Evolutionary conservation across 371 early-diverging fungal species (phyloP), one percentile per base, ranked within the genome.

Genomic region (Mortierella sp.): DNA sequence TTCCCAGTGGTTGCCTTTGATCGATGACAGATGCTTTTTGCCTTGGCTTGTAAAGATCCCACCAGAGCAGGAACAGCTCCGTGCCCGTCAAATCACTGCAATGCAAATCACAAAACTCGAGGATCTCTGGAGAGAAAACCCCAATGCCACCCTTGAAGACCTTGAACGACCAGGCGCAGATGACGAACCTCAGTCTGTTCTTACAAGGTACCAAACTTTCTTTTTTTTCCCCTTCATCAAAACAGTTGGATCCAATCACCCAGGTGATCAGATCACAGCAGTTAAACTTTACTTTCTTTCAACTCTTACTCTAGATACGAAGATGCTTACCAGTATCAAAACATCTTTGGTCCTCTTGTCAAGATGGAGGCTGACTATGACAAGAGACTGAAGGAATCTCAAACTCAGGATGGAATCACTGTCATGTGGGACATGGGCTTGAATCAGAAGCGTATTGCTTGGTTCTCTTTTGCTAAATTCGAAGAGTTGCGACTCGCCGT

Each of bases 351-450:
- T 3, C 97, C 98, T 5, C 85, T 99, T 28, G 97, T 99, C 32
- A 94, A 95, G 72, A 89, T 97, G 90, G 99, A 99, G 83, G 98
- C 98, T 28, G 97, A 98, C 64, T 95, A 98, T 77, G 99, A 99
- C 79, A 91, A 94, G 64, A 92, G 95, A 68, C 79, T 97, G 54
- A 98, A 97, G 83, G 99, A 99, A 83, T 89, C 96, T 7, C 98
- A 99, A 86, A 96, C 97, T 3, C 97, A 99, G 84, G 96, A 96
- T 59, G 94, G 96, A 72, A 94, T 99, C 63, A 91, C 93, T 26
- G 96, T 99, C 19, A 93, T 97, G 26, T 98, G 99, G 98, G 97
- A 98, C 85, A 90, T 93, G n/a, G 96, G 98, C 51, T 85, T 98
- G 66, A 99, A 96, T 84, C 91, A 91, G 75, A 97, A 96, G 84